A percentile compares a stretch with the other conserved stretches of the same genome.
Conservation (phyloP, 805 yeast species). For the Lachancea waltii region DNA sequence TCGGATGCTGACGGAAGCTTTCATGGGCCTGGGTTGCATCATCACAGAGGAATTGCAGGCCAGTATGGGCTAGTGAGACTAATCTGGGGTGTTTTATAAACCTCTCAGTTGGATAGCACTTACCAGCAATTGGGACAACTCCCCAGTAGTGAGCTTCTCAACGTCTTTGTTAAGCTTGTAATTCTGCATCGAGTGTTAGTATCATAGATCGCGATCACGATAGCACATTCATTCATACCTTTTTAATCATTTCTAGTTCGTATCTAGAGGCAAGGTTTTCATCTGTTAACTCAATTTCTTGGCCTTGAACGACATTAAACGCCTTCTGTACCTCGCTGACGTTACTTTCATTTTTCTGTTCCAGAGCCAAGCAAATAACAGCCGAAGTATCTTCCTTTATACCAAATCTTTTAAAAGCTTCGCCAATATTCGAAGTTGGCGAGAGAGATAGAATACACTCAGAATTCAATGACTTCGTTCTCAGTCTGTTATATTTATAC, state of each 20-base stretch:
- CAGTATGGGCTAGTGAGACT: background rate
- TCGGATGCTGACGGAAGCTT: slow-evolving; percentile 80
- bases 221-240: slow-evolving; percentile 19
- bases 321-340: slow-evolving; percentile 18
- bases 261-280: slow-evolving; percentile 26
- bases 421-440: slow-evolving; percentile 61
- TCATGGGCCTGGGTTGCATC: slow-evolving; percentile 80
- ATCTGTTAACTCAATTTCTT: slow-evolving; percentile 31
- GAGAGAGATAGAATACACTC: slow-evolving; percentile 65
- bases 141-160: slow-evolving; percentile 16
- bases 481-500: slow-evolving; percentile 38
- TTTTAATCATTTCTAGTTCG: slow-evolving; percentile 33
- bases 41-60: slow-evolving; percentile 50
- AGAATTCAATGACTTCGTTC: slow-evolving; percentile 63
- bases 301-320: slow-evolving; percentile 30
- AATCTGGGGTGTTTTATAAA: background rate
- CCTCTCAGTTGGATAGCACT: slow-evolving; percentile 48
- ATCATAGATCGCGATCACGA: background rate
- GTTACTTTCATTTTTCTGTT: slow-evolving; percentile 20
- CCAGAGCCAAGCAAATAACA: slow-evolving; percentile 48
- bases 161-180: slow-evolving; percentile 25
- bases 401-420: slow-evolving; percentile 67
- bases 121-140: slow-evolving; percentile 39
- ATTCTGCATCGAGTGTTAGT: slow-evolving; percentile 16
- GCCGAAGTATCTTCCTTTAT: slow-evolving; percentile 43